Evolutionary conservation across 208 protist genomes (phyloP).

Genomic region (Naegleria gruberi): DNA sequence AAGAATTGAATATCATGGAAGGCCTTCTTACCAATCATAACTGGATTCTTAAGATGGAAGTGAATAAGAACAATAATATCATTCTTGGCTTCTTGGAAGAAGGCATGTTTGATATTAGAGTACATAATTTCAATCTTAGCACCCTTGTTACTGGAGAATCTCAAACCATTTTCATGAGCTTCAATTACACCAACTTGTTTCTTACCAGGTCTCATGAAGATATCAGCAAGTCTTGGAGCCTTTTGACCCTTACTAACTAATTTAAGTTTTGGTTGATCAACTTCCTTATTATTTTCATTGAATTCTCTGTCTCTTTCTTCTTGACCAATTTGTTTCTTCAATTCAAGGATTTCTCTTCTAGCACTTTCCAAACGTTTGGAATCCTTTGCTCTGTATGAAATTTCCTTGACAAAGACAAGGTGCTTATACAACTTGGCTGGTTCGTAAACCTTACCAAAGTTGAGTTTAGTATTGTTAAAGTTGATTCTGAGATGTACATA

Average conservation of each 20-base stretch:
- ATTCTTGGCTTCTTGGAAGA: slow-evolving; percentile 88
- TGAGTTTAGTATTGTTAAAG: slow-evolving; percentile 65
- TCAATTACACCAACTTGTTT: slow-evolving; percentile 74
- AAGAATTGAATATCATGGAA: slow-evolving; percentile 85
- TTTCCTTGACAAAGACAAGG: slow-evolving; percentile 71
- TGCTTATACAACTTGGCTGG: slow-evolving; percentile 66
- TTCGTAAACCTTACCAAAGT: slow-evolving; percentile 49
- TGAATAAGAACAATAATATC: slow-evolving; percentile 84
- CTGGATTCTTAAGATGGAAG: slow-evolving; percentile 85
- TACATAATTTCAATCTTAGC: slow-evolving; percentile 76
- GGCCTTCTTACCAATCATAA: slow-evolving; percentile 87
- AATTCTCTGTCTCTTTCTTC: slow-evolving; percentile 21
- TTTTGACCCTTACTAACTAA: slow-evolving; percentile 24
- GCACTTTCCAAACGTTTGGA: slow-evolving; percentile 1
- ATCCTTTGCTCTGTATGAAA: slow-evolving; percentile 54
- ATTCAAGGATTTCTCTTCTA: slow-evolving; percentile 31
- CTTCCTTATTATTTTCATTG: neutral
- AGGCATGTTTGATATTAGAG: slow-evolving; percentile 90
- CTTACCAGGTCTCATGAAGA: slow-evolving; percentile 33
- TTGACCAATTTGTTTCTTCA: slow-evolving; percentile 59
- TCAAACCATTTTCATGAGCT: slow-evolving; percentile 87
- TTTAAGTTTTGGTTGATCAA: slow-evolving; percentile 49
- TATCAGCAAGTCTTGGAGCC: neutral
- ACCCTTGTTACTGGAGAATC: slow-evolving; percentile 72
- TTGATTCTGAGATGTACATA: slow-evolving; percentile 63